phyloP scores from a whole-genome alignment of 306 rosid genomes.

The Acmispon strigosus region DNA sequence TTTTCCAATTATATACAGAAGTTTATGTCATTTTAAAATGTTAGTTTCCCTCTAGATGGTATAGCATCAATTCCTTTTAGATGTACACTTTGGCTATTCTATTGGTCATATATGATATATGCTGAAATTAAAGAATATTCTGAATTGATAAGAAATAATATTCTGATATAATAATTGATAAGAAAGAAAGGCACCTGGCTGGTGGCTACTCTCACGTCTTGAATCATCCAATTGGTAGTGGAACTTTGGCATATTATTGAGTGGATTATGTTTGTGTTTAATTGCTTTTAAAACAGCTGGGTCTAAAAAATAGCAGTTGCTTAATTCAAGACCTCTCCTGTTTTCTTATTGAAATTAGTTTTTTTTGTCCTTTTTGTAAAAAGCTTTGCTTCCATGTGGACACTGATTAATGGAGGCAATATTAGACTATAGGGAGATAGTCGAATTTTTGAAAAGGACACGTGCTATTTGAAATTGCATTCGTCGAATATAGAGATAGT shows the following conservation, averaged over 20 bases:
- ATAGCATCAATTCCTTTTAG: slow-evolving; percentile 12
- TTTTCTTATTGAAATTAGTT: not conserved
- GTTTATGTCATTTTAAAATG: not conserved
- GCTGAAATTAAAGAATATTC: slow-evolving; percentile 18
- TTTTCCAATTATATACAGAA: not conserved
- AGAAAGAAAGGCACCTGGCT: not conserved
- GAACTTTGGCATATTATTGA: not conserved
- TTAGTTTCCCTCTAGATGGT: not conserved
- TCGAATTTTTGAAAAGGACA: not conserved
- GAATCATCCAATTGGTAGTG: not conserved
- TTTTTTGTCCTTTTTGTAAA: not conserved
- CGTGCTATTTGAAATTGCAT: too few species aligned
- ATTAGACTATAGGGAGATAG: not conserved
- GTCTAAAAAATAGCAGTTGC: not conserved
- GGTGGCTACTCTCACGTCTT: not conserved
- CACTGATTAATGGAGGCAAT: not conserved
- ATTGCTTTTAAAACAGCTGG: not conserved
- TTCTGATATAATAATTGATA: not conserved
- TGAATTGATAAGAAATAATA: not conserved
- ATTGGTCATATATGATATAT: not conserved
- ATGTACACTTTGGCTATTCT: not conserved
- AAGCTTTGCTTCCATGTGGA: not conserved
- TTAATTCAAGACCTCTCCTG: not conserved
- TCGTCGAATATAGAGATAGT: not conserved
- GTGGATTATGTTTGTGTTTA: not conserved